Conservation (phyloP, 176 grass and related monocot species). For the Triticum aestivum region IWGSC_CS_RefSeq_v2.1 NC_057812.1:431219494-431219993, state of each 20-base stretch:
- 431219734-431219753: not conserved
- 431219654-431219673: slow-evolving; percentile 61
- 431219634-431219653: slow-evolving; percentile 96
- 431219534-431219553: slow-evolving; percentile 61
- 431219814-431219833: not conserved
- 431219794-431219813: not conserved
- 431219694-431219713: not conserved
- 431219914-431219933: slow-evolving; percentile 15
- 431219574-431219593: slow-evolving; percentile 99
- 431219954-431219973: slow-evolving; percentile 99
- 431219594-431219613: slow-evolving; percentile 98
- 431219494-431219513: slow-evolving; percentile 11
- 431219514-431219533: slow-evolving; percentile 14
- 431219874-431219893: slow-evolving; percentile 5
- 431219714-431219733: slow-evolving; percentile 2
- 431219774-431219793: slow-evolving; percentile 14
- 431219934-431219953: slow-evolving; percentile 99
- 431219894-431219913: not conserved
- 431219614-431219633: slow-evolving; percentile 97
- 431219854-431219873: not conserved
- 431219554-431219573: slow-evolving; percentile 87
- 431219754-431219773: not conserved
- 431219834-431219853: slow-evolving; percentile 13
- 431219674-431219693: not conserved
- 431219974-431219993: slow-evolving; percentile 94